Evolutionary conservation across 2,329 filamentous ascomycete genomes (phyloP).

Genomic region (Ilyonectria mors-panacis): DNA sequence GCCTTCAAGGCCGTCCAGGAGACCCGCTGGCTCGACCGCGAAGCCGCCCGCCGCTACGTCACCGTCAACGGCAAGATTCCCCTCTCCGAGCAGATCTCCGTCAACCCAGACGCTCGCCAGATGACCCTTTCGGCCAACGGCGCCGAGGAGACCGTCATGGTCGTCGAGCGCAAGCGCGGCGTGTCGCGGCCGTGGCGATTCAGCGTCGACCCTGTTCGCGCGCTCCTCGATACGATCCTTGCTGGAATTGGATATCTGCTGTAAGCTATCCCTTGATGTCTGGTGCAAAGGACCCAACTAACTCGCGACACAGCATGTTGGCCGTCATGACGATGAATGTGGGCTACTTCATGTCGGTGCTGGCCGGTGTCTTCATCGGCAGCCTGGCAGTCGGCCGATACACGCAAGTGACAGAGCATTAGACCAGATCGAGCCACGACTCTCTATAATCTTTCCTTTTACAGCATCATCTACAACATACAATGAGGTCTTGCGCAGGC

Average conservation of each 20-base stretch:
- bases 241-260: constrained; percentile 87
- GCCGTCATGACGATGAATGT: constrained; percentile 93
- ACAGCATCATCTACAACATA: neutral
- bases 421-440: constrained; percentile 18
- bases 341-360: constrained; percentile 86
- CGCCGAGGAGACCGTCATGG: constrained; percentile 83
- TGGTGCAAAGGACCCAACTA: neutral
- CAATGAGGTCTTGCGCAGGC: constrained; percentile 1
- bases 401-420: constrained; percentile 64
- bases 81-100: constrained; percentile 71
- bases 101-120: constrained; percentile 74
- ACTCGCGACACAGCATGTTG: constrained; percentile 78
- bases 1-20: constrained; percentile 78
- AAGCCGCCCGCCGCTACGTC: constrained; percentile 83
- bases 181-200: constrained; percentile 82
- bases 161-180: constrained; percentile 73
- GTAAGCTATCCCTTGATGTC: constrained; percentile 68
- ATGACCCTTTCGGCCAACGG: constrained; percentile 80
- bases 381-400: constrained; percentile 86
- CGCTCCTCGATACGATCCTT: constrained; percentile 78
- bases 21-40: constrained; percentile 77
- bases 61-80: constrained; percentile 76
- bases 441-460: neutral
- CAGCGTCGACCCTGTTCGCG: constrained; percentile 82
- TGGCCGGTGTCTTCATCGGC: constrained; percentile 87